Conservation (phyloP, 2,329 filamentous ascomycete genomes). For the Orbilia oligospora region DNA sequence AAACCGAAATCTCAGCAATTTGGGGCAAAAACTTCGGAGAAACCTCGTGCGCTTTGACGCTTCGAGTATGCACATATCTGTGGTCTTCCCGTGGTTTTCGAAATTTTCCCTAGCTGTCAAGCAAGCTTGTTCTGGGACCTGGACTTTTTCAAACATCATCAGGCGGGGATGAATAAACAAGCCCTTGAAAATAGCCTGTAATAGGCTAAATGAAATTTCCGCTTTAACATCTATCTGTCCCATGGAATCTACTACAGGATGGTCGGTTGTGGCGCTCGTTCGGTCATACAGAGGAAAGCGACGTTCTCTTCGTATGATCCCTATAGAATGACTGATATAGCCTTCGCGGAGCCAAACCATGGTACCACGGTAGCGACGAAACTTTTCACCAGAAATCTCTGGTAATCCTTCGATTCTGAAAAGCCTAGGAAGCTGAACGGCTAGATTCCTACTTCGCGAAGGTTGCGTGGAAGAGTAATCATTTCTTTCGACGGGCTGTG, state of each 20-base stretch:
- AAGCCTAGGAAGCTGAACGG: background rate
- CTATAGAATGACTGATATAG: constrained; percentile 45
- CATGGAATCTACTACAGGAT: constrained; percentile 14
- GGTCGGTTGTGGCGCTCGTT: constrained; percentile 60
- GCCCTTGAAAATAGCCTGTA: constrained; percentile 46
- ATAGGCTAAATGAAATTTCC: constrained; percentile 54
- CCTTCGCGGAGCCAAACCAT: constrained; percentile 28
- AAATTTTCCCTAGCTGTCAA: background rate
- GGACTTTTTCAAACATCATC: background rate
- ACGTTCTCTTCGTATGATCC: constrained; percentile 1
- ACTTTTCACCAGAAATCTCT: background rate
- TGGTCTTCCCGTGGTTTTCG: background rate
- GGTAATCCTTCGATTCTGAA: background rate
- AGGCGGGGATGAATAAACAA: constrained; percentile 46
- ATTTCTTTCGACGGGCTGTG: background rate
- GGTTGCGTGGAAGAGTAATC: constrained; percentile 1
- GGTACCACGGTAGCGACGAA: constrained; percentile 42
- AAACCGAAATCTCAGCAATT: constrained; percentile 2
- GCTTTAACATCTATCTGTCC: constrained; percentile 14
- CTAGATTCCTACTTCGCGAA: background rate
- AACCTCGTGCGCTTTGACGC: constrained; percentile 13
- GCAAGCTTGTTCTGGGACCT: constrained; percentile 2
- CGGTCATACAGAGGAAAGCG: constrained; percentile 19
- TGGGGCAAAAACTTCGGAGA: constrained; percentile 41
- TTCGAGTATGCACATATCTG: background rate